phyloP scores from a whole-genome alignment of 257 asterid genomes.

The Primulina tabacum region DNA sequence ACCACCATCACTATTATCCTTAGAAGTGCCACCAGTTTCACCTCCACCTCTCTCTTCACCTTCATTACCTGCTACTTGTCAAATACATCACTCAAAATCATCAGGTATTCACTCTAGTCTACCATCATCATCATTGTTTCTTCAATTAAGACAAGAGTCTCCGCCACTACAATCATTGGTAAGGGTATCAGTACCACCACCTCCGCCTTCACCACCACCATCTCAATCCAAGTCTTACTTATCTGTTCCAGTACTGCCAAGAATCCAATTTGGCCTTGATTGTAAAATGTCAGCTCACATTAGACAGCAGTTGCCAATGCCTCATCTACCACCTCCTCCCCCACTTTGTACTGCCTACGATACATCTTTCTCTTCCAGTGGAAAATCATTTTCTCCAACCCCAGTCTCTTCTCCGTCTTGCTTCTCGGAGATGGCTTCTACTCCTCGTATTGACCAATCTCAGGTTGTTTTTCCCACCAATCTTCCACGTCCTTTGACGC shows the following conservation, averaged over 20 bases:
- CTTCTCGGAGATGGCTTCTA: no score
- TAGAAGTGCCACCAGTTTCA: conserved; percentile 16
- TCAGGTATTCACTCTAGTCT: neutral
- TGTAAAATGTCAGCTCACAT: neutral
- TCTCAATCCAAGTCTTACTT: conserved; percentile 11
- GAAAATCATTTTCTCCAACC: conserved; percentile 7
- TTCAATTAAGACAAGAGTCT: neutral
- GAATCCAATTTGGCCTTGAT: neutral
- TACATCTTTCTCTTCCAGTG: conserved; percentile 1
- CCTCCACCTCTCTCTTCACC: neutral
- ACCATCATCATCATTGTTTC: conserved; percentile 3
- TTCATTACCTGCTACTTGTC: neutral
- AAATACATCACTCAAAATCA: neutral
- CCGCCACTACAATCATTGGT: neutral
- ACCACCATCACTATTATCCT: conserved; percentile 7
- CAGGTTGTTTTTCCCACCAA: no score
- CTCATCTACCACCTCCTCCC: conserved; percentile 19
- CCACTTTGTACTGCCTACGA: neutral
- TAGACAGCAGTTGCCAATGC: neutral
- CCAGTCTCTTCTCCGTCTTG: neutral
- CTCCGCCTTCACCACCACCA: neutral
- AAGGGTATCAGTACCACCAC: neutral
- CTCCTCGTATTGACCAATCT: no score
- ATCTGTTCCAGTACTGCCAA: conserved; percentile 10
- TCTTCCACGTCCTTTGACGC: conserved; percentile 16